A percentile compares a stretch with the other conserved stretches of the same genome.
Conservation (phyloP, 768 basidiomycete genomes). For the Dacryopinax primogenitus region DNA sequence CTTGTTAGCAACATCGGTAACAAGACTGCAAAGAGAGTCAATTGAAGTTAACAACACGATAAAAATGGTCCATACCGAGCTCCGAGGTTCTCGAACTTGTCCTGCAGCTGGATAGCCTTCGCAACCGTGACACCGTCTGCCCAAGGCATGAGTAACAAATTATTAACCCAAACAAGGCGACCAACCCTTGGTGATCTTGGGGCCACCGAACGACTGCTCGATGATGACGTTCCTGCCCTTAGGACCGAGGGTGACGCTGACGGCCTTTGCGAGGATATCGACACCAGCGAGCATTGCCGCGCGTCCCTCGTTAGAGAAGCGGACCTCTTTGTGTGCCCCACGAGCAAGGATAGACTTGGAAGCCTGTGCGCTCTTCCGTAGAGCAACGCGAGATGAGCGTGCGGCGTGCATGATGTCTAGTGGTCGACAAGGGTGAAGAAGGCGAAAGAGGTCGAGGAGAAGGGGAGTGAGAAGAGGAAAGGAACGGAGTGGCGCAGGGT, state of each 20-base stretch:
- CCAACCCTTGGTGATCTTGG: slow-evolving; percentile 89
- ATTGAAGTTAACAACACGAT: slow-evolving; percentile 12
- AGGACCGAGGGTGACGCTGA: slow-evolving; percentile 89
- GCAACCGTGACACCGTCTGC: slow-evolving; percentile 95
- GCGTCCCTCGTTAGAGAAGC: slow-evolving; percentile 90
- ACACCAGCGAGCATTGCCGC: slow-evolving; percentile 91
- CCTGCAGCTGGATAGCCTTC: slow-evolving; percentile 83
- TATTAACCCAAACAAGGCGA: background rate
- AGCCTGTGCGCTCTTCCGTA: slow-evolving; percentile 10
- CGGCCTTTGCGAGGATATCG: slow-evolving; percentile 92
- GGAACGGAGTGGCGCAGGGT: background rate
- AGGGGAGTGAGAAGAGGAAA: background rate
- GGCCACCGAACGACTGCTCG: slow-evolving; percentile 78
- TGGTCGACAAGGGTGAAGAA: background rate
- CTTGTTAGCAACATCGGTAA: slow-evolving; percentile 92
- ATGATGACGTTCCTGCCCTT: slow-evolving; percentile 98
- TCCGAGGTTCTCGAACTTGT: slow-evolving; percentile 98
- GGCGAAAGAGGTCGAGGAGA: background rate
- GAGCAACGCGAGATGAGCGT: slow-evolving; percentile 13
- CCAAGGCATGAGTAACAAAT: background rate
- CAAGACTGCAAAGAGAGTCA: slow-evolving; percentile 41
- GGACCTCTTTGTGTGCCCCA: slow-evolving; percentile 88
- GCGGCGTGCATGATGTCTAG: slow-evolving; percentile 10
- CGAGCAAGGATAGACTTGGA: slow-evolving; percentile 33
- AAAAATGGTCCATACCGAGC: slow-evolving; percentile 55